Evolutionary conservation across 2,329 filamentous ascomycete genomes (phyloP), one percentile per base, ranked within the genome.

Genomic region (Sordariomycetes sp.): DNA sequence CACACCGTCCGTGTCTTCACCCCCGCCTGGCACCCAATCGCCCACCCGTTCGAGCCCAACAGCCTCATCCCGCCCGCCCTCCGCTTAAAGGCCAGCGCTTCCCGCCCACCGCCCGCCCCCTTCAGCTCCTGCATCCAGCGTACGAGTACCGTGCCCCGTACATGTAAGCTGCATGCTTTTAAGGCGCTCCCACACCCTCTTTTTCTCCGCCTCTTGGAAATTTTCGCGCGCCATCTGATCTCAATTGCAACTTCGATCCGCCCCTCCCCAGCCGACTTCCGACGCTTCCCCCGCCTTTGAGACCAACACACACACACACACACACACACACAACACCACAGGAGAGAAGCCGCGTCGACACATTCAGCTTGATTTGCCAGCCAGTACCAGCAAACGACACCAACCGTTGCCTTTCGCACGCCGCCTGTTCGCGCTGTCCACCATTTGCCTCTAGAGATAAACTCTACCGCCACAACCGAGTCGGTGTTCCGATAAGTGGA

Each of bases 11-110:
- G 28, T 8, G 17, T 25, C 54, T 13, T 25, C 53, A 12, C 50
- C 55, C 50, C 55, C 55, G 55, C 55, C 55, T 56, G 55, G 48
- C 55, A 56, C 55, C 55, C 55, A 56, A 56, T 56, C 55, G 55
- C 48, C 45, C n/a, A 17, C 28, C 28, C 28, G 48, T 56, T 56
- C 34, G 45, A 56, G 55, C 55, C 55, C 55, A 56, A 56, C 55
- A 56, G 55, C 55, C 22, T 56, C 55, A 52, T 48, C 55, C 55
- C 25, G 20, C 24, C 24, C 32, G 39, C 42, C 4, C 25, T 56
- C 50, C n/a, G n/a, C n/a, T 45, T 55, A 55, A 55, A 55, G 45
- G 36, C 36, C 42, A 45, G 36, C n/a, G 13, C 28, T 8, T 32
- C 28, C 28, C 28, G 28, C 24, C 53, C 22, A 42, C 34, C 54